Evolutionary conservation across 140 eudicot genomes (phyloP), one percentile per base, ranked within the genome.

Genomic region (Ambrosia hybrid): DNA sequence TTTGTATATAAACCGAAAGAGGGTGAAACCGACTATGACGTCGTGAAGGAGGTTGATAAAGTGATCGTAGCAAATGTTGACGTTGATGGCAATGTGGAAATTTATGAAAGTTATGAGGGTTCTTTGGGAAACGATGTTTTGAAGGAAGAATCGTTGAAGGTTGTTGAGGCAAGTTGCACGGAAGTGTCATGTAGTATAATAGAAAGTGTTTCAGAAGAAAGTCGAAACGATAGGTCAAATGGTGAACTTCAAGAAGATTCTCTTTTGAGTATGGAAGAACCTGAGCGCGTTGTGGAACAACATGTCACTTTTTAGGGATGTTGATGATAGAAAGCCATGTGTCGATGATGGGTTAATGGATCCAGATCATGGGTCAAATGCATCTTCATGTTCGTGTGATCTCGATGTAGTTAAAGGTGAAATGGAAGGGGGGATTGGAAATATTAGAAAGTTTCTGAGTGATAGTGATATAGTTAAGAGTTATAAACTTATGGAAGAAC

Each of bases 231-330:
- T 6, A 72, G 56, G 61, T 80, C 83, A 69, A 71, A 39, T 14
- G 70, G 79, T 64, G 48, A 69, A 79, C 69, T 73, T 36, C 68
- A 85, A 73, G 78, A 62, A 46, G 16, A n/a, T n/a, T n/a, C n/a
- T n/a, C n/a, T n/a, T n/a, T n/a, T n/a, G n/a, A n/a, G n/a, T n/a
- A n/a, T n/a, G n/a, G n/a, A n/a, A n/a, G n/a, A 37, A 39, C 70
- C 86, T 41, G 77, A 74, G 59, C 65, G 13, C n/a, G 67, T 79
- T 57, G 84, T 83, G 45, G 91, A 87, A 71, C 96, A 88, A 74
- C 88, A 71, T 17, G 83, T 88, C 57, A 67, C 74, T 37, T 86
- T 86, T 38, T n/a, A 82, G 88, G 58, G 86, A 88, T 26, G n/a
- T n/a, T n/a, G n/a, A n/a, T n/a, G n/a, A n/a, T n/a, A n/a, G n/a